phyloP scores from a whole-genome alignment of 257 asterid genomes.

The Nyctanthes arbortristis region DNA sequence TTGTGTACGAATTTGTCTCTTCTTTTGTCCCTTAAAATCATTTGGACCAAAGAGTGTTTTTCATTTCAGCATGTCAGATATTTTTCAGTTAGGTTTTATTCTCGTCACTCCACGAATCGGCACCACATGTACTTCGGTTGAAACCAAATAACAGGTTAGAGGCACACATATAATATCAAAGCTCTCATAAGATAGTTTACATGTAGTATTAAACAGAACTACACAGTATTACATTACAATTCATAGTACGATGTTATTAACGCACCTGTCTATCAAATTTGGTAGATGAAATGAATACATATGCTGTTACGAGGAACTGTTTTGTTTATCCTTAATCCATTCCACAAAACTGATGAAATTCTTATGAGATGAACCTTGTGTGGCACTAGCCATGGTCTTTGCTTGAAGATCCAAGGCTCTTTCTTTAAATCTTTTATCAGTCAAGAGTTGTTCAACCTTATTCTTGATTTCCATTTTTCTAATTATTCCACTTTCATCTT shows the following conservation, averaged over 20 bases:
- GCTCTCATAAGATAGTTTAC: not conserved
- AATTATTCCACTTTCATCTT: slow-evolving; percentile 29
- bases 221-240: too few species aligned
- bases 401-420: slow-evolving; percentile 38
- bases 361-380: slow-evolving; percentile 33
- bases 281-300: not conserved
- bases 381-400: slow-evolving; percentile 21
- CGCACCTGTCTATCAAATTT: not conserved
- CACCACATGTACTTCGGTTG: too few species aligned
- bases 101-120: too few species aligned
- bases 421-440: slow-evolving; percentile 21
- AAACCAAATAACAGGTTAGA: too few species aligned
- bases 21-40: not conserved
- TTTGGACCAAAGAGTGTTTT: not conserved
- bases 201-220: too few species aligned
- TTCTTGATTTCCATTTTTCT: slow-evolving; percentile 28
- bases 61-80: not conserved
- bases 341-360: slow-evolving; percentile 32
- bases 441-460: slow-evolving; percentile 39
- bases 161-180: too few species aligned
- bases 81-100: too few species aligned
- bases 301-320: not conserved
- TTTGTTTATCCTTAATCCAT: slow-evolving; percentile 22
- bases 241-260: not conserved
- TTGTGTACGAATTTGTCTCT: slow-evolving; percentile 26